Evolutionary conservation across 2,329 filamentous ascomycete genomes (phyloP).

Genomic region (Epichloe brachyelytri): DNA sequence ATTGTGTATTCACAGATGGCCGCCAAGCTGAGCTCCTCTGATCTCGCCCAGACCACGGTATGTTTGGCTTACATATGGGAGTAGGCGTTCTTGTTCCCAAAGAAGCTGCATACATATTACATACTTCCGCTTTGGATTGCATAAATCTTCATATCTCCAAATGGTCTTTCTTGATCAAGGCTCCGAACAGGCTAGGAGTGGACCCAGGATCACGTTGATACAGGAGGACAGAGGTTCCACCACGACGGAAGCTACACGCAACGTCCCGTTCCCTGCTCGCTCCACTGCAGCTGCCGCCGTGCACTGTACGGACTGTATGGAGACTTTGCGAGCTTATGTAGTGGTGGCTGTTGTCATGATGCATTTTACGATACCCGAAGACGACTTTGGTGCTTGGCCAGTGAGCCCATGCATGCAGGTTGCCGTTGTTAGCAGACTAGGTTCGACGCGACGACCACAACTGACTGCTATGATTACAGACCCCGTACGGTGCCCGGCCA

Average conservation of each 20-base stretch:
- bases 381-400: neutral
- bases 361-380: conserved; percentile 2
- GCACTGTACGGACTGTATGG: conserved; percentile 1
- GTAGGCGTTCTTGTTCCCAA: neutral
- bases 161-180: neutral
- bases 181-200: neutral
- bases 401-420: neutral
- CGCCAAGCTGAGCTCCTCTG: too few species aligned
- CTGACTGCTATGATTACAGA: neutral
- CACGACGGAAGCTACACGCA: conserved; percentile 2
- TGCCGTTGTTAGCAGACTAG: neutral
- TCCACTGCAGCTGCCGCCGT: neutral
- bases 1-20: too few species aligned
- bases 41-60: neutral
- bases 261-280: conserved; percentile 2
- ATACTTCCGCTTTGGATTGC: neutral
- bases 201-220: neutral
- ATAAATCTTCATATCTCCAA: neutral
- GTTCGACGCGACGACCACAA: neutral
- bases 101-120: neutral
- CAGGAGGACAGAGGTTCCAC: neutral
- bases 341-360: neutral
- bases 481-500: neutral
- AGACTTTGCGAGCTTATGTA: neutral
- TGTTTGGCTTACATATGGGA: too few species aligned